phyloP scores from a whole-genome alignment of 73 alveolate species.

The Urostyla sp. region DNA sequence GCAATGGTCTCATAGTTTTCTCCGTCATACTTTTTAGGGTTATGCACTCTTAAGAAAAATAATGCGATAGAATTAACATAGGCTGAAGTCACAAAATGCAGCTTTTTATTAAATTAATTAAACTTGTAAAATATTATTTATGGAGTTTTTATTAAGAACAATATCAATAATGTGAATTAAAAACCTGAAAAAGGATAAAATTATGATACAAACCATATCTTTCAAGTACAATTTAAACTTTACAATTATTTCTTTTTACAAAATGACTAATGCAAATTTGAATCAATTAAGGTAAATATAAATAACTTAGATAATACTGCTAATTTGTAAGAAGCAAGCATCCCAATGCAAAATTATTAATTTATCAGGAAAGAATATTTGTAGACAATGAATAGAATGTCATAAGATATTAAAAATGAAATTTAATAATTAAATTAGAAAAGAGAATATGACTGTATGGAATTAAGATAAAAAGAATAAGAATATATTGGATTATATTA shows the following conservation, averaged over 20 bases:
- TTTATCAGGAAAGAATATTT: neutral
- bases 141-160: constrained; percentile 3
- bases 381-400: neutral
- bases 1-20: constrained; percentile 12
- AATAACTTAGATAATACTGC: neutral
- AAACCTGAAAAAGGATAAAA: constrained; percentile 20
- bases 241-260: neutral
- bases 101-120: neutral
- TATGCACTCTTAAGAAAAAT: neutral
- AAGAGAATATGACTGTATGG: constrained; percentile 15
- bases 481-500: neutral
- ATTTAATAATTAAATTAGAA: neutral
- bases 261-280: neutral
- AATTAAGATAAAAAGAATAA: constrained; percentile 5
- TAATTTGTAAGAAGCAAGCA: neutral
- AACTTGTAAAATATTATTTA: neutral
- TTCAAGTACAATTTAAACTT: neutral
- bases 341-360: neutral
- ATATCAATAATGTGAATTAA: neutral
- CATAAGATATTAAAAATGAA: neutral
- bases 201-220: constrained; percentile 14
- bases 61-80: constrained; percentile 4
- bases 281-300: neutral
- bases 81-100: neutral
- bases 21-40: neutral